Evolutionary conservation across 352 stramenopile species (phyloP), one percentile per base, ranked within the genome.

Genomic region (Pythium biforme): DNA sequence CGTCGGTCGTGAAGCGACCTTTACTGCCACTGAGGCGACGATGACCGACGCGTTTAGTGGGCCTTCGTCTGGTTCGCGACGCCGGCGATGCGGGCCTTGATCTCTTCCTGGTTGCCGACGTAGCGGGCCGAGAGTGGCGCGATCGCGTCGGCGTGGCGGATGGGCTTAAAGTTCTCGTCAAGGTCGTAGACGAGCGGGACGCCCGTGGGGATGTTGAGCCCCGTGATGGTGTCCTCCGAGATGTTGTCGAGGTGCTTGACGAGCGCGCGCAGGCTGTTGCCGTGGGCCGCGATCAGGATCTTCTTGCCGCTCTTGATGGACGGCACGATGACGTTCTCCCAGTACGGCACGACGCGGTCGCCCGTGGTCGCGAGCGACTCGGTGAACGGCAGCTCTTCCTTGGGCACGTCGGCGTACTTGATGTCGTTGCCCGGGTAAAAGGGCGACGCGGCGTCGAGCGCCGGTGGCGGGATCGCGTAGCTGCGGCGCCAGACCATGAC

Each of bases 221-320:
- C 94, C 52, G 88, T 92, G 85, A 99, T 99, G 17, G 89, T 88
- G 70, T 98, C 93, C 69, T 98, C 92, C 20, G 87, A 83, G 74
- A 99, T 99, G 70, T 92, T 86, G 75, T 99, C 98, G 61, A 99
- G 82, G 76, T 99, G 94, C 83, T 99, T 99, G 7, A 99, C 96
- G 37, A 99, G 82, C 14, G 98, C 97, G 60, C 98, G 93, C 26
- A 99, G 87, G 50, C 90, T 97, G 81, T 99, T 99, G 68, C 97
- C 97, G 72, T 99, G 98, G 9, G 97, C 97, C 7, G 94, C 94
- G 70, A 99, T 97, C 20, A 99, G 70, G 11, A 99, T 86, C 62
- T 90, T 97, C 80, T 99, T 99, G 51, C 96, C 97, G 22, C 75
- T 72, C 73, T 96, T 97, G 27, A 99, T 88, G 39, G 90, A 69